Percentiles rank a stretch among this genome's conserved stretches.
These are phyloP conservation scores for Pythium guiyangense DNA, from an alignment of 352 stramenopile genomes.

Conservation along the genomic window DNA sequence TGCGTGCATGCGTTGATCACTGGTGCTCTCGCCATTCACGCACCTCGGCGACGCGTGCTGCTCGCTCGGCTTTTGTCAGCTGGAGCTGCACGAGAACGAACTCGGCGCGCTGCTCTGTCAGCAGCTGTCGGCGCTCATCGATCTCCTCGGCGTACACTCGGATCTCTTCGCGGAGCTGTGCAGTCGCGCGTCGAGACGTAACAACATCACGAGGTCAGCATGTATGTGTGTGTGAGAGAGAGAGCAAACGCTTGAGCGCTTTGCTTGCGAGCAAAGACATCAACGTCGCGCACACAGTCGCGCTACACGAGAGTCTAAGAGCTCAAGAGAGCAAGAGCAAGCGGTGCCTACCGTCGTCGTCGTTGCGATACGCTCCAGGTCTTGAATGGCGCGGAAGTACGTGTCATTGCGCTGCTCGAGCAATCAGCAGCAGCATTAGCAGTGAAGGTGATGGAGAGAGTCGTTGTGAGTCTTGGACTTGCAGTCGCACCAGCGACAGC, in stretches of 20 bases:
- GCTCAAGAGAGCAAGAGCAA: background rate
- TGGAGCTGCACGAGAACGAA: slow-evolving; percentile 42
- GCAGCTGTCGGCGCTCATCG: slow-evolving; percentile 22
- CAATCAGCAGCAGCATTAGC: background rate
- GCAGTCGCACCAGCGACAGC: background rate
- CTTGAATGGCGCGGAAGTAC: slow-evolving; percentile 46
- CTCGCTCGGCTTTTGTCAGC: slow-evolving; percentile 41
- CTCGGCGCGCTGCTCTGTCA: slow-evolving; percentile 31
- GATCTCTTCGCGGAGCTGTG: slow-evolving; percentile 52
- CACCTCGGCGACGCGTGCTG: slow-evolving; percentile 58
- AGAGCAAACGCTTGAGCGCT: too few relatives aligned
- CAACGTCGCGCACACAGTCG: too few relatives aligned
- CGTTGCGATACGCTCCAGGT: slow-evolving; percentile 59
- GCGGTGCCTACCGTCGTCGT: slow-evolving; percentile 33
- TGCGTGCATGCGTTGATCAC: background rate
- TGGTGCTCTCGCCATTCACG: background rate
- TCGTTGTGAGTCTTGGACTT: background rate
- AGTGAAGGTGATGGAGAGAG: background rate
- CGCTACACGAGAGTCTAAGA: too few relatives aligned
- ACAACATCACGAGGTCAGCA: background rate
- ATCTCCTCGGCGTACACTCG: slow-evolving; percentile 59
- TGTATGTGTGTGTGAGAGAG: too few relatives aligned
- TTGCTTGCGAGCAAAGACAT: too few relatives aligned
- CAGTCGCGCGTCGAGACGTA: background rate
- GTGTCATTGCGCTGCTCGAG: slow-evolving; percentile 45